phyloP scores from a whole-genome alignment of 1,284 basidiomycete genomes.

The Apiotrichum domesticum region DNA sequence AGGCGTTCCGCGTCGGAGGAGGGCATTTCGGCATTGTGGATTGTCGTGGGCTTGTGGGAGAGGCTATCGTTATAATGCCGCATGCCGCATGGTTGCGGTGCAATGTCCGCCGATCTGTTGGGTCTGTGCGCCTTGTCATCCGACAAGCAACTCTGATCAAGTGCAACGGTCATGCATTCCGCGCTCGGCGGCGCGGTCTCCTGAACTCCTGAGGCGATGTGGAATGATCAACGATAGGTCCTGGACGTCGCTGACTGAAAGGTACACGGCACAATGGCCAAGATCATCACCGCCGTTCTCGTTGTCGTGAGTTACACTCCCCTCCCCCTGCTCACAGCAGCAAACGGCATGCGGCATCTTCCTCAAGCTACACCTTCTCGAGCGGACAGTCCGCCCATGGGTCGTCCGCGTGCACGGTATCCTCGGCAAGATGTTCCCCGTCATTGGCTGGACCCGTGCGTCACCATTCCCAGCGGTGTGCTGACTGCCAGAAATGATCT shows the following conservation, averaged over 20 bases:
- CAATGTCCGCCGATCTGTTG: neutral
- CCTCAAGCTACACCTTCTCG: slow-evolving; percentile 86
- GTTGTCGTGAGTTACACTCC: slow-evolving; percentile 35
- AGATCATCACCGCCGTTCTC: slow-evolving; percentile 63
- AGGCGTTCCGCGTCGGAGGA: no score
- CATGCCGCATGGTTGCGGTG: neutral
- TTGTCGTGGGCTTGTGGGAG: no score
- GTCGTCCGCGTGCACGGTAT: slow-evolving; percentile 69
- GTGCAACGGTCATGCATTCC: no score
- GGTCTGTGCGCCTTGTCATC: neutral
- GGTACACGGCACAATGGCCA: slow-evolving; percentile 63
- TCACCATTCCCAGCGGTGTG: slow-evolving; percentile 45
- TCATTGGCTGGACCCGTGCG: slow-evolving; percentile 82
- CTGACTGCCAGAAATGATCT: slow-evolving; percentile 50
- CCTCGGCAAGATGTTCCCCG: slow-evolving; percentile 76
- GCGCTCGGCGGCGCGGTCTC: no score
- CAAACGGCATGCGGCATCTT: slow-evolving; percentile 78
- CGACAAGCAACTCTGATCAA: no score
- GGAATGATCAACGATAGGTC: no score
- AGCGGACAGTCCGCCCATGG: slow-evolving; percentile 66
- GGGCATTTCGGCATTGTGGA: no score
- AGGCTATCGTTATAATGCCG: no score
- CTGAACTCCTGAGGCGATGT: no score
- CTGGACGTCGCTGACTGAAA: slow-evolving; percentile 3
- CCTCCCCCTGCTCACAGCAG: slow-evolving; percentile 9